Evolutionary conservation across 805 yeast genomes (phyloP).

Genomic region (Saccharomyces mikatae): DNA sequence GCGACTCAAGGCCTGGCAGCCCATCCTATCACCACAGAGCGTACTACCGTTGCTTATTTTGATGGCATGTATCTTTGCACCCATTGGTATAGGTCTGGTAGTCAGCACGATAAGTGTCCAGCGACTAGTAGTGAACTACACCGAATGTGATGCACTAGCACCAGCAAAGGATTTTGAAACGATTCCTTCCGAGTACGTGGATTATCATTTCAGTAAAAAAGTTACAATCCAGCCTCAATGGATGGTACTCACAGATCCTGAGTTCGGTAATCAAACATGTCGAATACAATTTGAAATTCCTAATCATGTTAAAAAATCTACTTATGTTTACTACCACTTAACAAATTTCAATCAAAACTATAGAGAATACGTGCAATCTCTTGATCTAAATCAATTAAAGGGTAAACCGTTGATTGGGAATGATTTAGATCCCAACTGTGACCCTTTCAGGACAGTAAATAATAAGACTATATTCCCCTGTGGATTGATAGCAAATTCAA

Average conservation of each 20-base stretch:
- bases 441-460: constrained; percentile 28
- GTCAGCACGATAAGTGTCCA: constrained; percentile 68
- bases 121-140: constrained; percentile 62
- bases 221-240: constrained; percentile 45
- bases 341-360: constrained; percentile 93
- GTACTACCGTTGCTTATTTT: constrained; percentile 76
- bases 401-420: constrained; percentile 58
- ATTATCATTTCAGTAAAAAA: constrained; percentile 50
- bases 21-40: constrained; percentile 86
- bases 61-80: constrained; percentile 73
- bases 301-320: constrained; percentile 56
- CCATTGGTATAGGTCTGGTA: constrained; percentile 79
- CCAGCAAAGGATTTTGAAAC: constrained; percentile 33
- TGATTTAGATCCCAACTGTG: constrained; percentile 38
- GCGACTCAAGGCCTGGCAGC: constrained; percentile 59
- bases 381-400: constrained; percentile 68
- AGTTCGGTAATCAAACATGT: constrained; percentile 40
- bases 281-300: constrained; percentile 65
- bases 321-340: constrained; percentile 72
- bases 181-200: constrained; percentile 55
- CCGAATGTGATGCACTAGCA: constrained; percentile 53
- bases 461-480: constrained; percentile 58
- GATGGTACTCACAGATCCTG: constrained; percentile 40
- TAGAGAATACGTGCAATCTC: constrained; percentile 82
- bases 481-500: constrained; percentile 72